Evolutionary conservation across 495 filamentous ascomycete species (phyloP), one percentile per base, ranked within the genome.

Genomic region (Penicillium lividum): DNA sequence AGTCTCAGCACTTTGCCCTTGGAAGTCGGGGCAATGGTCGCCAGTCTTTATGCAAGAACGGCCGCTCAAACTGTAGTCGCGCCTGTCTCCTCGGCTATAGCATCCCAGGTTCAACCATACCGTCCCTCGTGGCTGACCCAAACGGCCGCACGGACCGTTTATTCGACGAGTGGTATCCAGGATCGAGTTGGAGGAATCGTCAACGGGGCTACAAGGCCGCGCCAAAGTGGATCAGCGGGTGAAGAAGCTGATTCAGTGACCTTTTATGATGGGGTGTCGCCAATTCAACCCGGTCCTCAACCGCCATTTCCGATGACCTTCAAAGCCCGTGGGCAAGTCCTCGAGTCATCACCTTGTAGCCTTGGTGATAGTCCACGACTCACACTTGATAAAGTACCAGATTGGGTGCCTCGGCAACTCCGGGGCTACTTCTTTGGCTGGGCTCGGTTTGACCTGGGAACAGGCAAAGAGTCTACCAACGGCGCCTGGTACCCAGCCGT

Each of bases 401-500:
- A 78, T 6, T 73, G 80, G 30, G 67, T 86, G 18, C 53, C 68
- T 4, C 70, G 80, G 47, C 77, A 79, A 22, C 68, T 88, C 5
- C 72, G 73, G 28, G 87, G 86, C 0, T 74, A 85, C 44, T 89
- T 86, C 60, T 85, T 87, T 58, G 85, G 82, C 31, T 90, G 86
- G 84, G 77, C 77, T 4, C 69, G 77, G 29, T 51, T 84, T 7
- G 49, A 66, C 4, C 28, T 61, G 2, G 65, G 36, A 0, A 66
- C 64, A 42, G 53, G 57, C 5, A 55, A 69, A 16, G 66, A 64
- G 3, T 36, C 51, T 4, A 22, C 59, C 6, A 34, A 40, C 0
- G 43, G 61, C 1, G 55, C 68, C 5, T 89, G 86, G 86, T 68
- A 77, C 29, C 77, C 84, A 58, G 68, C 73, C 10, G 70, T 88